Evolutionary conservation across 2,329 filamentous ascomycete genomes (phyloP).

Genomic region (Chaetothyriales sp.): DNA sequence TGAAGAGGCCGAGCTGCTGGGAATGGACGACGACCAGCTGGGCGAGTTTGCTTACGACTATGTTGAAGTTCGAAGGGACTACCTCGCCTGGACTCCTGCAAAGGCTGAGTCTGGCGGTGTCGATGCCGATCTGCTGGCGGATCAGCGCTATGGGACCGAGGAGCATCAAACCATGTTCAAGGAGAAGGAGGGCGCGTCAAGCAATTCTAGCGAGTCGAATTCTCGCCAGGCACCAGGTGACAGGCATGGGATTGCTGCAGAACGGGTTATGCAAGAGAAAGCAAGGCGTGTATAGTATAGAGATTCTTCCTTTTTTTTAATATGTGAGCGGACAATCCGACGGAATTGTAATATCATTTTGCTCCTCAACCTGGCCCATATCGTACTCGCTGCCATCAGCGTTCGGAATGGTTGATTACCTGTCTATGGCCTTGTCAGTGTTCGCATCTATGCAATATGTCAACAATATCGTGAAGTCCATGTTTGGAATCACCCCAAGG

Average conservation of each 20-base stretch:
- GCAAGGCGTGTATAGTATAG: not conserved
- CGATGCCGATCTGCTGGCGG: slow-evolving; percentile 39
- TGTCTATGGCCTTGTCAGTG: too few species aligned
- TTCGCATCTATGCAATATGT: too few species aligned
- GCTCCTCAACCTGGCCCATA: too few species aligned
- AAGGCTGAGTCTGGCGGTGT: slow-evolving; percentile 24
- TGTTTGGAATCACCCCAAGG: too few species aligned
- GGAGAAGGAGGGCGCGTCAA: slow-evolving; percentile 3
- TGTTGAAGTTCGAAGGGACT: slow-evolving; percentile 36
- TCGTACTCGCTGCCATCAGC: too few species aligned
- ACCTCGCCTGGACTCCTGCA: slow-evolving; percentile 36
- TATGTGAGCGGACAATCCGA: not conserved
- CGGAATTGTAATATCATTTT: too few species aligned
- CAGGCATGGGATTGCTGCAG: slow-evolving; percentile 13
- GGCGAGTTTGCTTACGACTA: slow-evolving; percentile 39
- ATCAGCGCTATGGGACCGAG: slow-evolving; percentile 44
- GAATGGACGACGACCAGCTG: slow-evolving; percentile 40
- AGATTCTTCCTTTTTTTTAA: not conserved
- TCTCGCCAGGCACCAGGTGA: slow-evolving; percentile 10
- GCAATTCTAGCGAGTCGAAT: not conserved
- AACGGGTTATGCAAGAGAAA: slow-evolving; percentile 8
- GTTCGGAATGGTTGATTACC: too few species aligned
- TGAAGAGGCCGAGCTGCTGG: slow-evolving; percentile 53
- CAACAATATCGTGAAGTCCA: too few species aligned
- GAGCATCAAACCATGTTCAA: slow-evolving; percentile 49